Evolutionary conservation across 345 rosid genomes (phyloP), one percentile per base, ranked within the genome.

Genomic region (Moricandia arvensis): DNA sequence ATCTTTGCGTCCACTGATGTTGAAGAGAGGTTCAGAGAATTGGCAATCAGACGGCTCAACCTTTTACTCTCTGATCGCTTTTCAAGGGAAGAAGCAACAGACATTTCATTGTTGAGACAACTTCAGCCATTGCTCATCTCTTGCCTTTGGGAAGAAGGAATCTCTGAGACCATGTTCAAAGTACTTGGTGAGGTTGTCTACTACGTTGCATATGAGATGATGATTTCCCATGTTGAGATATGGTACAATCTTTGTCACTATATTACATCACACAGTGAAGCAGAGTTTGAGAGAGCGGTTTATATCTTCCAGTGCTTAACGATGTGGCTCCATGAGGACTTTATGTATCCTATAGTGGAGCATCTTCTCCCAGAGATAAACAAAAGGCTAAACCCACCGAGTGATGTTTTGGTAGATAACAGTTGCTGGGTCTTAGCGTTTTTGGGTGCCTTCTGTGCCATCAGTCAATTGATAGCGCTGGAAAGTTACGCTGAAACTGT

Each of bases 161-260:
- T 76, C 75, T 38, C 59, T 0, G 70, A 62, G 15, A 70, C 18
- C n/a, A 69, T 34, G 59, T 76, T 76, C 51, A 18, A 63, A 26
- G 53, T 76, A 17, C 59, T 76, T 1, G 69, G 69, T 15, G 18
- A 69, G 64, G 63, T 76, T 3, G 49, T 70, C 17, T 26, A 54
- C 59, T 47, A 69, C 16, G 64, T 69, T 63, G 60, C 64, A 7
- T 8, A 2, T 53, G 66, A 63, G 70, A 53, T 76, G 69, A 7
- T 16, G 11, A 24, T 9, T 18, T 0, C 4, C 30, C 45, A 31
- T 4, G 2, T 1, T 1, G 68, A 17, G 9, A 2, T 1, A 31
- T 61, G 75, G 75, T 10, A 7, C 7, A 43, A 1, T 27, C 59
- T 71, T 6, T 15, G n/a, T 0, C 7, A 62, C 0, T 72, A 47